A percentile compares a stretch with the other conserved stretches of the same genome.
phyloP scores from a whole-genome alignment of 2,329 filamentous ascomycete genomes.

The Xylaria sp. region DNA sequence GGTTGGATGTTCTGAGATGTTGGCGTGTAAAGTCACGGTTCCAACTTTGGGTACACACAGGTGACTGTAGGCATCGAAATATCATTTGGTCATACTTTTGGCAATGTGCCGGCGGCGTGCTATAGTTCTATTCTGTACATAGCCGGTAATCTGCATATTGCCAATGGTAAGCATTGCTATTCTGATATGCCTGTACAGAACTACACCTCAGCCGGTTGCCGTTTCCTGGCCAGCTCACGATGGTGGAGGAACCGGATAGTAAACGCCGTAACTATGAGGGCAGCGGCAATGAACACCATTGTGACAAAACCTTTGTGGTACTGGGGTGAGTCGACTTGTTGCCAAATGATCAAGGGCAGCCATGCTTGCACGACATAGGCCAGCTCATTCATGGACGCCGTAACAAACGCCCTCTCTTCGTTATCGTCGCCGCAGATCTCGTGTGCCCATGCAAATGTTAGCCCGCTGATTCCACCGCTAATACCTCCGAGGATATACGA shows the following conservation, averaged over 20 bases:
- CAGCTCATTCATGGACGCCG: slow-evolving; percentile 74
- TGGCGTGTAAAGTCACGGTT: neutral
- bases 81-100: too few relatives aligned
- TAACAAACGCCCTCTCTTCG: slow-evolving; percentile 73
- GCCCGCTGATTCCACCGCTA: slow-evolving; percentile 58
- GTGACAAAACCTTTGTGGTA: slow-evolving; percentile 71
- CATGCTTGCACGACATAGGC: slow-evolving; percentile 76
- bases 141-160: neutral
- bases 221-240: slow-evolving; percentile 50
- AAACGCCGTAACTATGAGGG: slow-evolving; percentile 62
- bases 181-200: neutral
- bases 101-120: too few relatives aligned
- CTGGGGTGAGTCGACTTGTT: slow-evolving; percentile 68
- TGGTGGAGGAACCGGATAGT: slow-evolving; percentile 58
- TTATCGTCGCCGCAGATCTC: slow-evolving; percentile 63
- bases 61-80: too few relatives aligned
- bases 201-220: neutral
- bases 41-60: too few relatives aligned
- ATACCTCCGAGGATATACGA: slow-evolving; percentile 68
- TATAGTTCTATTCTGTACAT: too few relatives aligned
- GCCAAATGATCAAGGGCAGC: slow-evolving; percentile 74
- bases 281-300: slow-evolving; percentile 58
- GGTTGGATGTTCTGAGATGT: neutral
- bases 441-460: slow-evolving; percentile 61
- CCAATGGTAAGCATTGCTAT: neutral